Base-by-base conservation (phyloP, 352 stramenopile species). In the Phytophthora nicotianae region DNA sequence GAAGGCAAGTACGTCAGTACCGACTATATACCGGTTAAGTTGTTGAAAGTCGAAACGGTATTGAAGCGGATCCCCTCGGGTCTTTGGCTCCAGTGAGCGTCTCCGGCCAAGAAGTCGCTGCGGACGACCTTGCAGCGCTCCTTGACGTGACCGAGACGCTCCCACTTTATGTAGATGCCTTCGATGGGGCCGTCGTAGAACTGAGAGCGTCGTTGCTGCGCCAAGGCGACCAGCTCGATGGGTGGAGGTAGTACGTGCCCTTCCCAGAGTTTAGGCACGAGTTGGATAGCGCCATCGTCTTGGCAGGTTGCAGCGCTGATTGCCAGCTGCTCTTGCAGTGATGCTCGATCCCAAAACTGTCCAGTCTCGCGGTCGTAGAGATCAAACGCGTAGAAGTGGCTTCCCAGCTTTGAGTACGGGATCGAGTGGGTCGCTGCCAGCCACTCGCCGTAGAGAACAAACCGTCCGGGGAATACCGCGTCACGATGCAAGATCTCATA, bases 381-480 rank as follows among this genome's bases (percentile, higher is more conserved):
- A 56, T 92, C 87, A 59, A 94, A 96, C 13, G 73, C 83, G 58
- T 95, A 87, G 53, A 95, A 95, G 9, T 79, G 47, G 55, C 74
- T 86, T 10, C 72, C 59, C 2, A 96, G 70, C 4, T 56, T 59
- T 4, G 79, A 72, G 63, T 96, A 96, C 58, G 79, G n/a, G 49
- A 95, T 84, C 51, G 83, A 94, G 62, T 96, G 86, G 47, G 75
- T 88, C 13, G 85, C 83, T 10, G 82, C 81, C 16, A 92, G 60
- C 86, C 86, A 96, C 55, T 95, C 88, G 37, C 86, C 88, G 60
- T 88, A 96, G 16, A 96, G 59, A 24, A 92, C 86, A 52, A 83
- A 90, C 16, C 81, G 77, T 9, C 87, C 75, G 0, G 83, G 83
- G 42, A 88, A 88, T 24, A 90, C 58, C 20, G 53, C 16, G 32